Evolutionary conservation across 2,329 filamentous ascomycete species (phyloP), one percentile per base, ranked within the genome.

Genomic region (Chaetomium sp.): DNA sequence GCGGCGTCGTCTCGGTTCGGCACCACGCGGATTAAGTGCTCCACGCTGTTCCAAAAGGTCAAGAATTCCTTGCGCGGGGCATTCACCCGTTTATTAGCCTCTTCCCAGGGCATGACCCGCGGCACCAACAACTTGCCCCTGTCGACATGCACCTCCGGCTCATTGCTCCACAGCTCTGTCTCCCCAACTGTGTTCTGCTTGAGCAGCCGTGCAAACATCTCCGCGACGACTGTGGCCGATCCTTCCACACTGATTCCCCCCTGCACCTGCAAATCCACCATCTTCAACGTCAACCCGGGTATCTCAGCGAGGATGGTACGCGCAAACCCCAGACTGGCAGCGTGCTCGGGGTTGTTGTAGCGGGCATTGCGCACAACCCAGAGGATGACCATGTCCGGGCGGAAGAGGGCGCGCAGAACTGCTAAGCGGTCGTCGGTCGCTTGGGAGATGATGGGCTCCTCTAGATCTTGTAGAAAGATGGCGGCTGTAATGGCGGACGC

Each of bases 81-180:
- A 49, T 75, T 76, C 48, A 69, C 61, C 0, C 71, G 66, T 41
- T 72, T 65, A 53, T 75, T 76, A 5, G 64, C 70, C 1, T 65
- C 54, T 42, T 69, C 66, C 62, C 70, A 72, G 0, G 74, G 72
- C 1, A 75, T 14, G 3, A 76, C 62, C 0, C 74, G 71, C 0
- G 74, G 71, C 2, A 76, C 64, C 0, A 72, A 57, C 0, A 68
- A 67, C 4, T 46, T 59, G 1, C 69, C 70, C 2, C 64, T 53
- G 40, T 72, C 64, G 1, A 75, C 61, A 42, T 74, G 67, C 2
- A 76, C 64, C 63, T 76, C 74, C 0, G 65, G 65, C 59, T 76
- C 74, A 12, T 63, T 55, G 1, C 61, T 59, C 67, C 67, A 70
- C 1, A 74, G 60, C 1, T 61, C 62, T 33, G 42, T 58, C 34